Base-by-base conservation (phyloP, 2,329 filamentous ascomycete genomes). In the Clonostachys solani region DNA sequence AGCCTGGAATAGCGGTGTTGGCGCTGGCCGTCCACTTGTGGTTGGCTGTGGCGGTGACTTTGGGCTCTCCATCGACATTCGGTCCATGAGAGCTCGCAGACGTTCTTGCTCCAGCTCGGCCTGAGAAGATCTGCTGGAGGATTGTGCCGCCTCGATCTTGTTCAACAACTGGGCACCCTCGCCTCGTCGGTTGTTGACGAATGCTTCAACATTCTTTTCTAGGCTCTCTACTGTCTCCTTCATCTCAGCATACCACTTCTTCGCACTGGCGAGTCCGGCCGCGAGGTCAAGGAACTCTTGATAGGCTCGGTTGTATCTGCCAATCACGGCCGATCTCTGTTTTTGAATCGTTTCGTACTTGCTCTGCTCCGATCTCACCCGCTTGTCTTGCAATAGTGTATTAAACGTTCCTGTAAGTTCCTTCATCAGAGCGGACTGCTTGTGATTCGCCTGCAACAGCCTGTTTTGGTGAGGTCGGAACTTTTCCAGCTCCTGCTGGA, bases 401-500 rank as follows among this genome's bases (percentile, higher is more conserved):
- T 92, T 92, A 67, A 97, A 97, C 0, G 87, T 84, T 36, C 82
- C 79, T 1, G 91, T 96, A 42, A 99, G 77, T 57, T 99, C 94
- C 66, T 97, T 97, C 83, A 99, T 91, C 46, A 99, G 72, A 0
- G 89, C 86, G 0, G 89, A 84, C 65, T 99, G 94, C 68, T 96
- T 99, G 68, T 99, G 94, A 52, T 91, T 95, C 13, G 94, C 92
- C 64, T 96, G 91, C 9, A 96, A 72, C 15, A 99, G 79, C 34
- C 94, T 84, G 58, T 87, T 96, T 62, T 97, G 94, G 59, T 96
- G 89, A 29, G 91, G 87, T 40, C 91, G 78, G 69, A 96, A 99
- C 65, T 99, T 99, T 67, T 97, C 92, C n/a, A 99, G 77, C 66
- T 99, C 94, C 15, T 90, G 84, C 63, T 96, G 88, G 70, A 99